Evolutionary conservation across 495 filamentous ascomycete species (phyloP).

Genomic region (Penicillium arizonense): DNA sequence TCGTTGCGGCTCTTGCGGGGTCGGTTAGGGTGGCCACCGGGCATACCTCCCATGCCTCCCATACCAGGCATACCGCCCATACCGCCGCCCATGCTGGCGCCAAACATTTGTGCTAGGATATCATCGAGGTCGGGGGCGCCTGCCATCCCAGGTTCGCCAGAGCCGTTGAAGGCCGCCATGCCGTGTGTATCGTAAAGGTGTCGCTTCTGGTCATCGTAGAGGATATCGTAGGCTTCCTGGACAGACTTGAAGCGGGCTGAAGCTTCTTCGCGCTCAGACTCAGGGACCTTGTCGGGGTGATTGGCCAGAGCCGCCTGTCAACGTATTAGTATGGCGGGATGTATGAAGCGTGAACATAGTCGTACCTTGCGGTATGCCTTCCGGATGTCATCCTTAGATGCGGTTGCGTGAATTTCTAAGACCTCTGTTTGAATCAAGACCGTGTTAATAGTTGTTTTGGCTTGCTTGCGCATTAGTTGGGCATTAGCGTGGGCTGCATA

Average conservation of each 20-base stretch:
- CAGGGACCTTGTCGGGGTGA: constrained; percentile 95
- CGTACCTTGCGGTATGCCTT: constrained; percentile 95
- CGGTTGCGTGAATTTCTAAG: constrained; percentile 66
- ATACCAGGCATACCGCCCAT: constrained; percentile 53
- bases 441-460: constrained; percentile 13
- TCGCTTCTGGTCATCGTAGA: constrained; percentile 92
- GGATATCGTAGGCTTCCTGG: constrained; percentile 94
- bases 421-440: constrained; percentile 52
- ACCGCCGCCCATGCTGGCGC: constrained; percentile 50
- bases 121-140: constrained; percentile 83
- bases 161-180: constrained; percentile 86
- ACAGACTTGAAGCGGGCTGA: constrained; percentile 89
- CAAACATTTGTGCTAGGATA: constrained; percentile 91
- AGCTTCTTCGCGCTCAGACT: constrained; percentile 76
- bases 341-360: neutral
- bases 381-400: constrained; percentile 83
- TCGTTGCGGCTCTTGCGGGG: constrained; percentile 76
- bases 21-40: constrained; percentile 52
- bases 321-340: constrained; percentile 10
- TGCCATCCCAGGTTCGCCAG: constrained; percentile 63
- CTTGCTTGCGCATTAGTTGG: neutral
- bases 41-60: constrained; percentile 57
- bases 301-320: constrained; percentile 77
- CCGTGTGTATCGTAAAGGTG: constrained; percentile 89
- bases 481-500: constrained; percentile 15